Base-by-base conservation (phyloP, 2,329 filamentous ascomycete genomes). In the Pseudogymnoascus sp. region DNA sequence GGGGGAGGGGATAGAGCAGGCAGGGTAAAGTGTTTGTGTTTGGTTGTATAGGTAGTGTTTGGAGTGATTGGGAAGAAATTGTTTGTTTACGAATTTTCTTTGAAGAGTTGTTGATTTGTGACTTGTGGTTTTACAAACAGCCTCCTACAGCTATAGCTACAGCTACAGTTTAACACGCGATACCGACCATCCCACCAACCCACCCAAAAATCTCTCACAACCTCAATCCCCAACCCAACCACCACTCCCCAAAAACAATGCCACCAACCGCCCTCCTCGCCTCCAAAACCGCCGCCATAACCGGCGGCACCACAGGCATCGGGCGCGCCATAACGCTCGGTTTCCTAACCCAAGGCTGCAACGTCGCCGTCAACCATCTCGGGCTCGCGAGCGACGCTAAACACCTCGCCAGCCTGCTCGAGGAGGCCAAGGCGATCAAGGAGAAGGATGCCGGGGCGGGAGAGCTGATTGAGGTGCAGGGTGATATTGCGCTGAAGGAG, bases 281-380 rank as follows among this genome's bases (percentile, higher is more conserved):
- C 63, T 85, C 84, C 74, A 96, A 96, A 76, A 88, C 87, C 11
- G 90, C 90, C 76, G 89, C 91, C 73, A 91, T 96, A 71, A 96
- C 91, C 0, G 91, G 92, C 67, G 91, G 90, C 64, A 88, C 88
- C 3, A 96, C 91, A 1, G 91, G 91, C 63, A 96, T 96, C 70
- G 92, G 92, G 62, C 84, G 90, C 68, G 92, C 91, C 69, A 96
- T 96, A 67, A 87, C 88, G 44, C 82, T 96, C 61, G 87, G 87
- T 70, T 96, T 90, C 74, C 78, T 93, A 62, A 80, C 82, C 4
- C 90, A 96, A 69, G 91, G 91, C 68, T 89, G 88, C 69, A 83
- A 84, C 73, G 89, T 96, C 33, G 86, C 89, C 28, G 84, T 96
- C 66, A 96, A 95, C 78, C 89, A 95, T 73, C 83, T 93, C 2